Percentiles rank a stretch among this genome's conserved stretches.
phyloP scores from a whole-genome alignment of 176 grass and related monocot species.

The Lolium perenne region DNA sequence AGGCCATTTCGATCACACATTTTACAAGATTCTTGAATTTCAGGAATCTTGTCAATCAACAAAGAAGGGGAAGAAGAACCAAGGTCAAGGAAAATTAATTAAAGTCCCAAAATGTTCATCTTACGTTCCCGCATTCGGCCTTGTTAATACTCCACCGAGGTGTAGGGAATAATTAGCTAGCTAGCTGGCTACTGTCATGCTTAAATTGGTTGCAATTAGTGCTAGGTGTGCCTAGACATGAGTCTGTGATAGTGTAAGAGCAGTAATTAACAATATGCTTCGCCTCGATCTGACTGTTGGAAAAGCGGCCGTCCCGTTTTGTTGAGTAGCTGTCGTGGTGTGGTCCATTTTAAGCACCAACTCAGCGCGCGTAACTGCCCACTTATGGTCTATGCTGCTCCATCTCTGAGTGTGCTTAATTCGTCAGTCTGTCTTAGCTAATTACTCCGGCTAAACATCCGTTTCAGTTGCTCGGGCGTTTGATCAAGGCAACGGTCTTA shows the following conservation, averaged over 20 bases:
- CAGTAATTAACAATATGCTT: constrained; percentile 19
- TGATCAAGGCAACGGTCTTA: not conserved
- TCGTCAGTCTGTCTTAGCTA: constrained; percentile 25
- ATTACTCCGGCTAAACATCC: constrained; percentile 23
- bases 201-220: not conserved
- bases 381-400: not conserved
- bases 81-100: no score
- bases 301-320: not conserved
- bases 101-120: no score
- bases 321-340: constrained; percentile 14
- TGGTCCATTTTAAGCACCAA: not conserved
- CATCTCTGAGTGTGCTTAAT: constrained; percentile 14
- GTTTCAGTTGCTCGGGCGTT: not conserved
- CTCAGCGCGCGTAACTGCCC: not conserved
- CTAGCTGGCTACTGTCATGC: not conserved
- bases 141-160: no score
- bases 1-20: no score
- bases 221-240: not conserved
- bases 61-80: no score
- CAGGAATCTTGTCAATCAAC: no score
- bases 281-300: not conserved
- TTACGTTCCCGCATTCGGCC: no score
- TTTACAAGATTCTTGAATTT: no score
- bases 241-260: not conserved
- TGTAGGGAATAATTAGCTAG: not conserved